Base-by-base conservation (phyloP, 345 rosid genomes). In the Acer campestre region DNA sequence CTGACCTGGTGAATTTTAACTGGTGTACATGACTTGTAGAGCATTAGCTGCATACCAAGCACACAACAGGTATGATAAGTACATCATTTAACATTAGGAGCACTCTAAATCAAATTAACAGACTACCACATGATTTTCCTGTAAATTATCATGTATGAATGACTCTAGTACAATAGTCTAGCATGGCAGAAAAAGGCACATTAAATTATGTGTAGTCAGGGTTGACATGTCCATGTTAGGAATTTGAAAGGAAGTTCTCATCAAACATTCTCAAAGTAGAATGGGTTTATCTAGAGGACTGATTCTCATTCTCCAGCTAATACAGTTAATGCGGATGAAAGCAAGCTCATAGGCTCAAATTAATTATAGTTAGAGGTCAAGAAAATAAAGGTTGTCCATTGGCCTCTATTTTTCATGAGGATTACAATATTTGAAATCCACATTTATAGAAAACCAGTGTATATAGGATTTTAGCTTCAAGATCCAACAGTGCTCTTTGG, bases 41-140 rank as follows among this genome's bases (percentile, higher is more conserved):
- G 97, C 99, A 68, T 92, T 79, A 77, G 87, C 99, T 97, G 97
- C 84, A 79, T 63, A 77, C 75, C 31, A 77, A 81, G 61, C 59
- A 49, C 29, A 61, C 48, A 73, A 68, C 62, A 74, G 76, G 58
- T 6, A 78, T 82, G 29, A 67, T 71, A 77, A 66, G 53, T 40
- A 20, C 44, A 65, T 29, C 25, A 35, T 68, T 58, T 13, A 71
- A 72, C 48, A 6, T 27, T 9, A 4, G 10, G 44, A n/a, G 44
- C 56, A 31, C 44, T 68, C 13, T 20, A 31, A 58, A 27, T 42
- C 22, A 29, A 38, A 48, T 31, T 66, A 31, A 66, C 53, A 66
- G 38, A 22, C 53, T 29, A 55, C 67, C 46, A 12, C 46, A 64
- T n/a, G 18, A 56, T n/a, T 48, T 27, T 46, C 65, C 31, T 61